Base-by-base conservation (phyloP, 305 asterid species). In the Plantago rigida region DNA sequence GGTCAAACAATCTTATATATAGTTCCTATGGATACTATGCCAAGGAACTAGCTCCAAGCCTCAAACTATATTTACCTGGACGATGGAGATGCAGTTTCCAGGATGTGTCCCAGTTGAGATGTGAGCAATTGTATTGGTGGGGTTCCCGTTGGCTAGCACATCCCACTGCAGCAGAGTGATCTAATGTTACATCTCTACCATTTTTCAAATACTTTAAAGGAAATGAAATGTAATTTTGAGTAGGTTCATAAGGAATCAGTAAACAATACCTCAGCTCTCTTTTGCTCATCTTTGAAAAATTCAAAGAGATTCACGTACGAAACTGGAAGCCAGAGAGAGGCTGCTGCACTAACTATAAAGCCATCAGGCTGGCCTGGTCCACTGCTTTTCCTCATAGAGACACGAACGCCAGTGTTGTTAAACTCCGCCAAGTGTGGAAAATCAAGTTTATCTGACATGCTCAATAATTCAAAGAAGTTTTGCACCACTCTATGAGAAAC, bases 401-500 rank as follows among this genome's bases (percentile, higher is more conserved):
- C 59, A n/a, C 77, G 77, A 22, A 83, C 72, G 13, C 87, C 88
- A 50, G 75, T 66, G 2, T 61, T 74, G 45, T 65, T 69, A 9
- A 66, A 62, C 13, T 78, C 77, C 0, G 79, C 62, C 8, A 69
- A 19, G 34, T 80, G 68, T 9, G 84, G 73, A 47, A 70, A 75
- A 19, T 83, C 80, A 0, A 69, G 48, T 63, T 64, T 75, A 9
- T 77, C 80, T 0, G 81, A 71, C 78, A 80, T 79, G 75, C 84
- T 69, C 65, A 85, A 60, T 0, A 48, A 56, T 73, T 73, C 83
- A 65, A 69, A 71, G 13, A 87, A 89, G 13, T 26, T 78, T 64
- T 73, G 79, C 63, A 83, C 78, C 95, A 87, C 82, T 67, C 87
- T 76, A 34, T 87, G 83, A 12, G 86, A 87, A 12, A 87, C 80